phyloP scores from a whole-genome alignment of 2,329 filamentous ascomycete genomes.

The Westerdykella aurantiaca region DNA sequence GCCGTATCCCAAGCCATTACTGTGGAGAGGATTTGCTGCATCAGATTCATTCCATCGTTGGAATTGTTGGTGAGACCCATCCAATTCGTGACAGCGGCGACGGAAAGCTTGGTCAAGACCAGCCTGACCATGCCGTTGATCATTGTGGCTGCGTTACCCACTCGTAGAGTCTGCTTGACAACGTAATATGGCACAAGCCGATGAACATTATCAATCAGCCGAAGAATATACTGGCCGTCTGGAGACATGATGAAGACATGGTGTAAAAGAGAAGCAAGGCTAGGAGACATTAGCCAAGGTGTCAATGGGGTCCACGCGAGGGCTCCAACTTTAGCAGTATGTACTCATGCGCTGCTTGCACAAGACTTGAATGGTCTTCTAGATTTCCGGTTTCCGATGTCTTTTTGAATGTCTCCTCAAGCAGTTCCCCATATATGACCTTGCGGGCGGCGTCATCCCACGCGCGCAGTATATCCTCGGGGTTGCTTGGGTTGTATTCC shows the following conservation, averaged over 20 bases:
- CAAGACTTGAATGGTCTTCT: constrained; percentile 56
- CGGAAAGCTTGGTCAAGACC: constrained; percentile 70
- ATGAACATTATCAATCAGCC: constrained; percentile 64
- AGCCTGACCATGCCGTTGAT: constrained; percentile 68
- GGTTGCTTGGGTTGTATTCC: constrained; percentile 54
- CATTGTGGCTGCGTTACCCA: constrained; percentile 78
- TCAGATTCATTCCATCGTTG: constrained; percentile 73
- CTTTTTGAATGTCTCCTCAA: constrained; percentile 60
- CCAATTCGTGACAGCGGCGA: constrained; percentile 72
- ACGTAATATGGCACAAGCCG: constrained; percentile 65
- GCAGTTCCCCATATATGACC: constrained; percentile 61
- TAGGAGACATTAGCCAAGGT: constrained; percentile 27
- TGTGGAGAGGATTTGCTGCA: constrained; percentile 70
- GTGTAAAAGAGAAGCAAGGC: constrained; percentile 68
- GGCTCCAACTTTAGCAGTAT: constrained; percentile 59
- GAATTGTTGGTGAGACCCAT: constrained; percentile 65
- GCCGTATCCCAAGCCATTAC: constrained; percentile 67
- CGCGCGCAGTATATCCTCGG: constrained; percentile 56
- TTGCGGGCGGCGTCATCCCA: constrained; percentile 64
- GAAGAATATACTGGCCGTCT: constrained; percentile 68
- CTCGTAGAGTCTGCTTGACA: constrained; percentile 65
- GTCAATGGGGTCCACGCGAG: not conserved
- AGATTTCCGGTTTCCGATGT: constrained; percentile 57
- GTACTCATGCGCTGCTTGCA: constrained; percentile 61
- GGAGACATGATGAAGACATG: constrained; percentile 67